Conservation (phyloP, 306 rosid species). For the Cajanus cajan region DNA sequence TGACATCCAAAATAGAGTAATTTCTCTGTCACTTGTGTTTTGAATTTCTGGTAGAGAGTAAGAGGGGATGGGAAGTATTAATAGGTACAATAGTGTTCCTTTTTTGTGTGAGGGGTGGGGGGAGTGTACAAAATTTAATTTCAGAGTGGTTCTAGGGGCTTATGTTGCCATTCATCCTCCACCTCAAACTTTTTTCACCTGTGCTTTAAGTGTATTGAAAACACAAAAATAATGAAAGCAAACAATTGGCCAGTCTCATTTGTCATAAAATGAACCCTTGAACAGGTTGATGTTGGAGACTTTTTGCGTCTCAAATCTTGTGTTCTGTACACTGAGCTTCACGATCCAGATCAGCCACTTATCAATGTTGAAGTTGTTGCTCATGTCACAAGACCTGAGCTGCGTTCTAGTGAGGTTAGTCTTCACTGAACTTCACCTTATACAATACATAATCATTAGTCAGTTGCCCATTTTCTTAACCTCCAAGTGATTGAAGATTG, state of each 20-base stretch:
- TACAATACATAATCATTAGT: background rate
- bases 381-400: slow-evolving; percentile 91
- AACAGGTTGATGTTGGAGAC: slow-evolving; percentile 96
- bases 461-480: background rate
- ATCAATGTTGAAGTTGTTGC: slow-evolving; percentile 95
- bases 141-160: background rate
- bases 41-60: background rate
- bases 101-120: background rate
- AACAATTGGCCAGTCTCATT: background rate
- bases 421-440: background rate
- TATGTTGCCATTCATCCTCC: background rate
- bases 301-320: slow-evolving; percentile 89
- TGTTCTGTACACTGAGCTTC: slow-evolving; percentile 71
- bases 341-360: slow-evolving; percentile 78
- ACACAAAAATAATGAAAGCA: background rate
- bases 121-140: background rate
- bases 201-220: background rate
- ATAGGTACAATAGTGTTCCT: background rate
- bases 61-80: background rate
- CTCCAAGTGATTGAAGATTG: background rate
- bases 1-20: background rate
- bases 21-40: background rate
- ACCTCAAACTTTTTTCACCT: background rate
- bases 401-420: slow-evolving; percentile 85
- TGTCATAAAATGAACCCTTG: background rate